Evolutionary conservation across 129 eudicot genomes (phyloP).

Genomic region (Flaveria trinervia): DNA sequence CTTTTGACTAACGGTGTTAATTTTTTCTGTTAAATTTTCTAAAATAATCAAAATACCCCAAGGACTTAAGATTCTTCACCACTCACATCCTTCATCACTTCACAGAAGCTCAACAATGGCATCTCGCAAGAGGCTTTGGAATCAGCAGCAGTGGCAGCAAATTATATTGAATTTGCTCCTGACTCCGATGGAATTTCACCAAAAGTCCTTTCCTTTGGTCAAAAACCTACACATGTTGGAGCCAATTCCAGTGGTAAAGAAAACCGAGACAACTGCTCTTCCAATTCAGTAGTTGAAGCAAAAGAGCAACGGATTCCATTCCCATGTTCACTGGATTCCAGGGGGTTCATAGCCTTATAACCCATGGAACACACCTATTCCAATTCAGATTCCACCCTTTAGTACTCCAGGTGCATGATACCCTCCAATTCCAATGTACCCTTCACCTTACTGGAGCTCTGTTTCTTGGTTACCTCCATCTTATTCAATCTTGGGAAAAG

Average conservation of each 20-base stretch:
- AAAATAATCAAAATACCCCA: no score
- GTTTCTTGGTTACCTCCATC: constrained; percentile 58
- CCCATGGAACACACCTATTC: constrained; percentile 51
- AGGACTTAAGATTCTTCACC: no score
- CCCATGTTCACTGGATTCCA: constrained; percentile 58
- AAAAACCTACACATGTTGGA: constrained; percentile 41
- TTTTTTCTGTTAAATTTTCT: no score
- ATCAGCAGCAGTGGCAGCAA: constrained; percentile 32
- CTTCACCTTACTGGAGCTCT: constrained; percentile 73
- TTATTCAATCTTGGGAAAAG: constrained; percentile 66
- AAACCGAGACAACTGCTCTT: constrained; percentile 48
- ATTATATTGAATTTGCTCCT: constrained; percentile 35
- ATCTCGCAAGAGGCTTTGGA: constrained; percentile 61
- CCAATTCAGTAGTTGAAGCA: constrained; percentile 44
- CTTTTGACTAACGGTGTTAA: no score
- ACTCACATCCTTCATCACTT: no score
- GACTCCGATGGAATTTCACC: constrained; percentile 32
- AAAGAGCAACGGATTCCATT: constrained; percentile 43
- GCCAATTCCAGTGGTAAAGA: constrained; percentile 34
- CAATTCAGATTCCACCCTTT: constrained; percentile 55
- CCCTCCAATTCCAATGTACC: constrained; percentile 67
- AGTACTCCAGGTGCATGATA: constrained; percentile 45
- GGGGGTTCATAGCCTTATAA: constrained; percentile 54
- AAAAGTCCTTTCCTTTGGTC: constrained; percentile 51
- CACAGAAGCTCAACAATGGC: no score